Evolutionary conservation across 495 filamentous ascomycete genomes (phyloP), one percentile per base, ranked within the genome.

Genomic region (Hyaloscypha finlandica): DNA sequence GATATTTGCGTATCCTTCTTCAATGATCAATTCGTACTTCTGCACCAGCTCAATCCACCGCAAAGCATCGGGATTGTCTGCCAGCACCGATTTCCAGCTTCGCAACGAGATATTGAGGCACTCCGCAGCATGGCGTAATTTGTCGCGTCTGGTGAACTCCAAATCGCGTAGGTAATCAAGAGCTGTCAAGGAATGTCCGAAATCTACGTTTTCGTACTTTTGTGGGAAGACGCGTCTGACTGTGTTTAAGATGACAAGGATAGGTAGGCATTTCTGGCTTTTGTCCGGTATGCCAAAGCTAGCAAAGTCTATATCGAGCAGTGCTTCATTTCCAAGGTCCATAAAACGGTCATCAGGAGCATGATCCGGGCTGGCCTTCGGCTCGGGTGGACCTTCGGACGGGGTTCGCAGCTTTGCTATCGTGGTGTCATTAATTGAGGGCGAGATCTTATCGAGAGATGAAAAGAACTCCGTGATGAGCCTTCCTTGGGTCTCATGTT

Each of bases 81-180:
- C n/a, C 0, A 73, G 61, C 9, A 67, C 62, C 4, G 56, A n/a
- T 52, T 58, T 48, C 71, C 71, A 73, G 29, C 20, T 71, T 14
- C 61, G 51, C 20, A 61, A 16, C 5, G 52, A 65, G n/a, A 73
- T 70, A 22, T 31, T 42, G 4, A 73, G 61, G 9, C 59, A 11
- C 2, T 51, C 25, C 6, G 71, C 71, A 31, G 66, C 65, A 8
- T 66, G 45, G 1, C 66, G 53, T 45, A 71, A 52, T 12, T 60
- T 42, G 1, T 8, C 29, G 12, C 63, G 51, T 63, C 71, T 58
- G 3, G 65, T 66, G 30, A n/a, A 48, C 58, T 73, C 71, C 8
- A 73, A 59, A 30, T 71, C 60, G 19, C 66, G 22, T 22, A 73
- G 56, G 37, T 70, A 73, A 54, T 73, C 71, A 32, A 73, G 55